phyloP scores from a whole-genome alignment of 176 grass and related monocot genomes.

The Rhynchospora tenuis region DNA sequence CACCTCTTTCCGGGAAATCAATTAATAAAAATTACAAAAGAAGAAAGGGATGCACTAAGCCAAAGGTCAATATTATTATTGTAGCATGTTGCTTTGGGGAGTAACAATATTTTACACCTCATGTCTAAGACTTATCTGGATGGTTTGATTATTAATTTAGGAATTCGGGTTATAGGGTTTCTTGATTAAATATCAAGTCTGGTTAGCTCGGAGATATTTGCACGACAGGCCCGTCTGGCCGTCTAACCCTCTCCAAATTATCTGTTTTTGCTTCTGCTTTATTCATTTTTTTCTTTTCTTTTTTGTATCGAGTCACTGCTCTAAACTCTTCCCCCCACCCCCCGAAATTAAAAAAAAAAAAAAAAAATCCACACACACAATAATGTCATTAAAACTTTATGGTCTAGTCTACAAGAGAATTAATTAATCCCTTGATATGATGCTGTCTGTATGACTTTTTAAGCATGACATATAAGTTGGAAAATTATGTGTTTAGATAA shows the following conservation, averaged over 20 bases:
- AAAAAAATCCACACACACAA: background rate
- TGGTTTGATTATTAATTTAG: background rate
- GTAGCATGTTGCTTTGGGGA: background rate
- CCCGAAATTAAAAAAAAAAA: background rate
- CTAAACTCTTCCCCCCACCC: no score
- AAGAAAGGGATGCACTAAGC: background rate
- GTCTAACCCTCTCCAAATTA: background rate
- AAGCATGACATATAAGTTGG: background rate
- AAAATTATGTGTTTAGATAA: background rate
- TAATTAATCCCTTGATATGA: background rate
- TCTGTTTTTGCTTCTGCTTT: background rate
- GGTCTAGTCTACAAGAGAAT: background rate
- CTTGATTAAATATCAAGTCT: background rate
- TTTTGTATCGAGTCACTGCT: no score
- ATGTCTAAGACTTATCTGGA: background rate
- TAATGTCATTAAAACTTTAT: background rate
- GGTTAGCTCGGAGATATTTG: background rate
- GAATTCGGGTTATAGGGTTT: background rate
- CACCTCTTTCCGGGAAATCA: background rate
- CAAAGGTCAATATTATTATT: background rate
- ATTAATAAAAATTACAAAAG: background rate
- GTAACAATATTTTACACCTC: background rate
- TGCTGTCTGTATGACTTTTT: background rate
- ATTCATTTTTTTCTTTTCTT: no score
- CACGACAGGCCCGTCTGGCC: no score